These are phyloP conservation scores for Urochloa ruziziensis DNA, from an alignment of 176 grass and related monocot species.

Conservation along the genomic window DNA sequence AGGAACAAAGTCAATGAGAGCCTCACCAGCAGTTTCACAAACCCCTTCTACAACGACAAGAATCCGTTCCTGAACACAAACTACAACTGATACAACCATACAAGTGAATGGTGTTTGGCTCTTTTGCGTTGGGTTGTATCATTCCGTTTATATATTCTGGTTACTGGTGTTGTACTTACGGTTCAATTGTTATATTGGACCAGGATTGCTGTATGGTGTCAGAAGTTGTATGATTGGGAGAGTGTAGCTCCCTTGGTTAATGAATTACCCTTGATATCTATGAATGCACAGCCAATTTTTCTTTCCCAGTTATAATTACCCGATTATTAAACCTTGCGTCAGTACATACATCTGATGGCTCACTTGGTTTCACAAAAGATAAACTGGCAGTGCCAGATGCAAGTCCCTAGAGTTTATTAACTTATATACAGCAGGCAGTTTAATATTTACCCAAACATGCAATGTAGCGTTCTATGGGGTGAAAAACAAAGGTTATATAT, in stretches of 20 bases:
- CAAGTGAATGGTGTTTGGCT: not conserved
- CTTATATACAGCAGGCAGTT: not conserved
- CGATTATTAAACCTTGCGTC: no score
- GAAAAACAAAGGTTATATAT: not conserved
- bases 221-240: conserved; percentile 17
- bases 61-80: conserved; percentile 45
- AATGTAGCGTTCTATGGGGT: not conserved
- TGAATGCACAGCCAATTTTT: not conserved
- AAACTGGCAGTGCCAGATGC: not conserved
- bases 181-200: conserved; percentile 59
- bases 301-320: not conserved
- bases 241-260: not conserved
- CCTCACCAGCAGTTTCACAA: conserved; percentile 43
- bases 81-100: conserved; percentile 23
- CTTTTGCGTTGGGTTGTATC: not conserved
- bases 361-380: not conserved
- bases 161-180: not conserved
- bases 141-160: conserved; percentile 19
- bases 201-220: not conserved
- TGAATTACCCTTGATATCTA: not conserved
- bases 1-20: conserved; percentile 27
- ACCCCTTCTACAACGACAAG: conserved; percentile 53
- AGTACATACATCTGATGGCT: not conserved
- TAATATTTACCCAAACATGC: not conserved
- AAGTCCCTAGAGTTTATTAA: not conserved